Conservation (phyloP, 345 rosid species). For the Euphorbia peplus region DNA sequence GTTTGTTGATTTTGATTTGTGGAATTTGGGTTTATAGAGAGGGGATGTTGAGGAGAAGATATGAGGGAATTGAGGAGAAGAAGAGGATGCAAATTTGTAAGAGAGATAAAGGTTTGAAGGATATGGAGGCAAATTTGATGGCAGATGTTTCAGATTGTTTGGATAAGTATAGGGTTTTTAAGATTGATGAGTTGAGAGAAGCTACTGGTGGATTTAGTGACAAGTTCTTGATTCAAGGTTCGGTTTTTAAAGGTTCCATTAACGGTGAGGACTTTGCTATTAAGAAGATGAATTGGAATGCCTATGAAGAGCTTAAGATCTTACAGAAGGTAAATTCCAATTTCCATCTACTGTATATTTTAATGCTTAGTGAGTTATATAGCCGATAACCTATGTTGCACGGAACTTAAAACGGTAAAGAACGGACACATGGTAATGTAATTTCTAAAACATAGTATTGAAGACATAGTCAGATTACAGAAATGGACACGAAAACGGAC, state of each 20-base stretch:
- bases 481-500: too few relatives aligned
- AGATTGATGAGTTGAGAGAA: conserved; percentile 52
- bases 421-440: too few relatives aligned
- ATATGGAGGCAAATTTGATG: conserved; percentile 44
- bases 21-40: conserved; percentile 31
- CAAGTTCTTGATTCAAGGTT: conserved; percentile 56
- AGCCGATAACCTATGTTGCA: too few relatives aligned
- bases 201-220: conserved; percentile 53
- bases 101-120: conserved; percentile 24
- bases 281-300: conserved; percentile 77
- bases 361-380: conserved; percentile 3
- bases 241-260: conserved; percentile 57
- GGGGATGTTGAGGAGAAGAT: conserved; percentile 19
- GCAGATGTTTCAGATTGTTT: conserved; percentile 71
- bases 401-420: too few relatives aligned
- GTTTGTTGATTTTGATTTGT: conserved; percentile 27
- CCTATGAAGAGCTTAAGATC: conserved; percentile 68
- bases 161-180: conserved; percentile 64
- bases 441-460: too few relatives aligned
- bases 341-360: not conserved
- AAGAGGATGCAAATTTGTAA: conserved; percentile 17
- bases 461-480: too few relatives aligned
- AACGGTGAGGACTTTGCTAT: conserved; percentile 54
- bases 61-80: conserved; percentile 28
- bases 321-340: conserved; percentile 53